A percentile compares a stretch with the other conserved stretches of the same genome.
phyloP scores from a whole-genome alignment of 169 alveolate species.

The Plasmodium billcollinsi region DNA sequence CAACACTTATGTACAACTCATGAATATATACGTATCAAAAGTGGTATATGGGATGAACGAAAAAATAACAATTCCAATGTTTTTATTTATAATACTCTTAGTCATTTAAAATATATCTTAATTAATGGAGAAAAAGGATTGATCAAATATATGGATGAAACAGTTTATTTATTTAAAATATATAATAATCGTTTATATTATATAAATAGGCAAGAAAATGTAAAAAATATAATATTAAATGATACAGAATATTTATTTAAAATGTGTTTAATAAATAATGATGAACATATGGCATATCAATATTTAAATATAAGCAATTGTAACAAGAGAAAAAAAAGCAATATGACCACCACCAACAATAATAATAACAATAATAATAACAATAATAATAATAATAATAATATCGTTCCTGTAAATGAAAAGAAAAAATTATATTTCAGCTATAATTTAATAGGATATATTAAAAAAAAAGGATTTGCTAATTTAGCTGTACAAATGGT shows the following conservation, averaged over 20 bases:
- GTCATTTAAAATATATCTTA: constrained; percentile 53
- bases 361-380: not conserved
- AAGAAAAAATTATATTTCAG: constrained; percentile 77
- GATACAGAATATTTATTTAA: constrained; percentile 61
- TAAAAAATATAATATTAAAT: constrained; percentile 20
- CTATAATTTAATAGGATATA: constrained; percentile 79
- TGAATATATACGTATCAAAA: constrained; percentile 77
- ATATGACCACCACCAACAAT: not conserved
- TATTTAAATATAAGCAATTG: constrained; percentile 15
- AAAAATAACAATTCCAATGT: constrained; percentile 25
- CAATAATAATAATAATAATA: not conserved
- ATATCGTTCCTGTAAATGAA: not conserved
- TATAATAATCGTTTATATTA: constrained; percentile 37
- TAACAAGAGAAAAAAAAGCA: no score
- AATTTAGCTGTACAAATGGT: constrained; percentile 82
- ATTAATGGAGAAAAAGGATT: constrained; percentile 70
- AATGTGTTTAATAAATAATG: constrained; percentile 43
- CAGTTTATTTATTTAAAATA: constrained; percentile 64
- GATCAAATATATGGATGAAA: constrained; percentile 64
- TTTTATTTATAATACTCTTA: constrained; percentile 79
- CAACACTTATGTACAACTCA: constrained; percentile 77
- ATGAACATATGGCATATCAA: constrained; percentile 35
- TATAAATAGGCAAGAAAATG: constrained; percentile 32
- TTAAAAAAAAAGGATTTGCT: constrained; percentile 81
- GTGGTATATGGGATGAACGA: constrained; percentile 84